Base-by-base conservation (phyloP, 495 filamentous ascomycete genomes). In the Hypoxylon fuscum region DNA sequence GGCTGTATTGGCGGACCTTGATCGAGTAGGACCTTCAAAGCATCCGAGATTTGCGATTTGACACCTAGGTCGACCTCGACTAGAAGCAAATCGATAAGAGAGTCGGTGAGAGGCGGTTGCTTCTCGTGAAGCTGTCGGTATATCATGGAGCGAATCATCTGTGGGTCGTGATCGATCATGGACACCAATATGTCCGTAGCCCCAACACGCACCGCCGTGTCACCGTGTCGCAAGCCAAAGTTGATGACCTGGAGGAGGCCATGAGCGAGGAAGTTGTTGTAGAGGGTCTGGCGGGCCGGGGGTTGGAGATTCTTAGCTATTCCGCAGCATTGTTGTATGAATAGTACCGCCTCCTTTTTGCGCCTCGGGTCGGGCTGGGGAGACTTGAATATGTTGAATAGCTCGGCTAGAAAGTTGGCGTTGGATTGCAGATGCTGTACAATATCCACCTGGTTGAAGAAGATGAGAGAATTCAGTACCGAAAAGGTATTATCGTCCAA, bases 381-480 rank as follows among this genome's bases (percentile, higher is more conserved):
- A 1, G 85, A 79, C 50, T 84, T 81, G 70, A 98, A 97, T 65
- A 98, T 92, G 34, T 81, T 82, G 75, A 98, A 98, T n/a, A 98
- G 79, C 62, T 98, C 90, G 62, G 86, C 88, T 17, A 98, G 78
- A 72, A 96, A 97, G 7, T 75, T 74, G 8, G 76, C 80, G 65
- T 94, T 96, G 12, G 79, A 78, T 73, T 97, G 93, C 20, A 98
- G 82, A 75, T 97, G 91, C 66, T 91, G 89, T 42, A 98, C 88
- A 69, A 98, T 97, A 68, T 98, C 95, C 62, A 98, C 93, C 78
- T 98, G 95, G 73, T 97, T 93, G 82, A 93, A 98, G 79, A 97
- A 98, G 55, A 98, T 98, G 69, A 98, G 83, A 40, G 92, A 96
- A 79, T 98, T 98, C 52, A 98, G 87, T 25, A 98, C 94, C 12